Conservation (phyloP, 2,329 filamentous ascomycete species). For the Talaromyces islandicus region DNA sequence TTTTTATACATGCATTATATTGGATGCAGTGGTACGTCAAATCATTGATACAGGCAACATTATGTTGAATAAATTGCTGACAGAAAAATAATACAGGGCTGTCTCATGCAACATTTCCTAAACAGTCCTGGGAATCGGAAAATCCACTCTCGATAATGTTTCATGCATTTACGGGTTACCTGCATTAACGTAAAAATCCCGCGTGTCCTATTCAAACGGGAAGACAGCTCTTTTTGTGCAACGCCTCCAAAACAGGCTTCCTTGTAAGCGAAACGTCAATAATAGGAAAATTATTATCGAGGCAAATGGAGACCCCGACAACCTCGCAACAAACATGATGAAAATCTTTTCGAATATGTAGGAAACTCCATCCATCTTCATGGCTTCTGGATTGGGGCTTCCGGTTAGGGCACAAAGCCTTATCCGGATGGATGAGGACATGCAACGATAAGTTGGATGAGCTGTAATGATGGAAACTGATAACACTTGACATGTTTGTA, state of each 20-base stretch:
- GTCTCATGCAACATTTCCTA: too few relatives aligned
- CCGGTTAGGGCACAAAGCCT: neutral
- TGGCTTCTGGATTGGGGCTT: neutral
- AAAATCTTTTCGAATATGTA: neutral
- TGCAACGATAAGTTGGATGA: neutral
- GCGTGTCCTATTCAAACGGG: neutral
- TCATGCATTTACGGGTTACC: neutral
- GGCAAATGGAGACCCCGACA: neutral
- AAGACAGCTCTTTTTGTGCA: neutral
- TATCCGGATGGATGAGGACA: neutral
- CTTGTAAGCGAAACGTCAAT: neutral
- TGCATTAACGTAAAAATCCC: neutral
- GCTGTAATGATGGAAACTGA: too few relatives aligned
- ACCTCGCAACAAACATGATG: neutral
- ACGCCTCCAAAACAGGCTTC: neutral
- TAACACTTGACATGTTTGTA: neutral
- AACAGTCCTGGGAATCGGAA: neutral
- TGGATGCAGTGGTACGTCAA: neutral
- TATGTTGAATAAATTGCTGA: neutral
- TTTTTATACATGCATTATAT: neutral
- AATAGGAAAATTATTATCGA: neutral
- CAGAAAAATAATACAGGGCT: neutral
- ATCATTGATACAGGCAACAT: neutral
- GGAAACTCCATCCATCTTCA: neutral
- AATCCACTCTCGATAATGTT: neutral